Percentiles rank a stretch among this genome's conserved stretches.
Evolutionary conservation across 2,329 filamentous ascomycete species (phyloP).

Genomic region (Clarireedia hainanense): DNA sequence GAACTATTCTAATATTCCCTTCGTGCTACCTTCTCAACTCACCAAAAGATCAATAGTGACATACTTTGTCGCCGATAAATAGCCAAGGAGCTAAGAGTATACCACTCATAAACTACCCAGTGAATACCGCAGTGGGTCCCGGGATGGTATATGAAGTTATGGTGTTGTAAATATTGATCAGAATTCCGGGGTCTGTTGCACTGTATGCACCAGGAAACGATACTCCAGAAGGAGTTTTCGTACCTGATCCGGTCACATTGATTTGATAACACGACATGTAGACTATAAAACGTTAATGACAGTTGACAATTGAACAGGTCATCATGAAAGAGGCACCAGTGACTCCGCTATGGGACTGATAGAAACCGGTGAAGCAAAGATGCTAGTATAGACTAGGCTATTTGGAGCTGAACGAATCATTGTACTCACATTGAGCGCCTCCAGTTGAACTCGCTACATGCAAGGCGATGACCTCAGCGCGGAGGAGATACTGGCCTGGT

Average conservation of each 20-base stretch:
- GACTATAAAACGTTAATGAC: slow-evolving; percentile 9
- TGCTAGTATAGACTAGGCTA: too few species aligned
- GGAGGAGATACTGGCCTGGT: slow-evolving; percentile 46
- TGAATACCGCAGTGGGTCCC: slow-evolving; percentile 22
- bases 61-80: background rate
- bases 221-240: background rate
- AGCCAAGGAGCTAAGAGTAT: background rate
- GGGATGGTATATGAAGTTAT: slow-evolving; percentile 26
- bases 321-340: too few species aligned
- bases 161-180: slow-evolving; percentile 35
- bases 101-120: background rate
- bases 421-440: slow-evolving; percentile 27
- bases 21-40: background rate
- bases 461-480: slow-evolving; percentile 46
- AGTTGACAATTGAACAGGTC: too few species aligned
- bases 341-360: too few species aligned
- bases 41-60: background rate
- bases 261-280: slow-evolving; percentile 30
- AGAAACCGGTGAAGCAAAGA: too few species aligned
- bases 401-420: too few species aligned
- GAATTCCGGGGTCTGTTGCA: slow-evolving; percentile 37
- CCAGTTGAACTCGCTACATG: slow-evolving; percentile 39
- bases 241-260: background rate
- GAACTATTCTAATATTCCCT: too few species aligned
- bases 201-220: background rate